A percentile compares a stretch with the other conserved stretches of the same genome.
Conservation (phyloP, 208 protist species). For the Entamoeba dispar region DNA sequence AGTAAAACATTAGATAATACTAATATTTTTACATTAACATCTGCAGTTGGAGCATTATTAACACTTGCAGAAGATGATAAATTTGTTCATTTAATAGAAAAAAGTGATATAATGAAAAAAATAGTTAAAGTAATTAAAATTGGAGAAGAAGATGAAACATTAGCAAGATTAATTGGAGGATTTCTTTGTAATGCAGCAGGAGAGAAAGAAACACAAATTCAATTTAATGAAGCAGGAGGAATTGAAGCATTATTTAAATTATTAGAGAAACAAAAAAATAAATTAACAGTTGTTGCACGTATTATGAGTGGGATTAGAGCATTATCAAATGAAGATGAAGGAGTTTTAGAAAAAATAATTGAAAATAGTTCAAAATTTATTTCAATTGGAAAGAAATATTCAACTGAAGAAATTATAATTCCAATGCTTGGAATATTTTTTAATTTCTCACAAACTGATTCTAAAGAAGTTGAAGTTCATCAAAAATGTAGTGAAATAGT, state of each 20-base stretch:
- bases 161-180: not conserved
- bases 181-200: not conserved
- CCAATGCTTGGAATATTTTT: not conserved
- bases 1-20: not conserved
- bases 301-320: not conserved
- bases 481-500: not conserved
- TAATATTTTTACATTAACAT: not conserved
- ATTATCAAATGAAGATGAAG: not conserved
- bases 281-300: not conserved
- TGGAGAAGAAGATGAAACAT: not conserved
- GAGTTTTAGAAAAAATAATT: not conserved
- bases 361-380: not conserved
- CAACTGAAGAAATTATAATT: not conserved
- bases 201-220: not conserved
- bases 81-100: not conserved
- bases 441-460: not conserved
- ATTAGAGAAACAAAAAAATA: not conserved
- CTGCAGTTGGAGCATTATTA: not conserved
- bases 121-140: not conserved
- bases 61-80: not conserved
- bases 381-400: not conserved
- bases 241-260: not conserved
- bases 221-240: not conserved
- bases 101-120: not conserved
- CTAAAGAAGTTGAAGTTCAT: not conserved